Base-by-base conservation (phyloP, 1,284 basidiomycete species). In the Fistulina hepatica region DNA sequence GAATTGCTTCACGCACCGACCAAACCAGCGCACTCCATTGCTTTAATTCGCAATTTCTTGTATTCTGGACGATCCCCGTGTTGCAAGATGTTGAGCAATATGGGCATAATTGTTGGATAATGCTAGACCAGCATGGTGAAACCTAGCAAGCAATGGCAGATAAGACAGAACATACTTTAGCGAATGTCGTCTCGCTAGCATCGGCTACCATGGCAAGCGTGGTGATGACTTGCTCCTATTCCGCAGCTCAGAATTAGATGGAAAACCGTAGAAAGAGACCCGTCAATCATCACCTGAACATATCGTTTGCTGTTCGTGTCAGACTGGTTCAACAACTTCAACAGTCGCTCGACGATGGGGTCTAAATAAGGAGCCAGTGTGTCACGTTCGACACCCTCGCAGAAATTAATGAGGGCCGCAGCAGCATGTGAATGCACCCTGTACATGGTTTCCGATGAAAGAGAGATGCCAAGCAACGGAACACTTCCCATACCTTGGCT, bases 401-500 rank as follows among this genome's bases (percentile, higher is more conserved):
- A 91, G 58, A 90, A 90, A 56, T 90, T 90, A 51, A 89, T 85
- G n/a, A 90, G 64, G 0, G 83, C 83, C 0, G 86, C 80, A 0
- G 84, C 83, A 0, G 86, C 83, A 48, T 91, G 88, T 0, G 83
- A 68, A 44, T 86, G 83, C 0, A 91, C 85, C 21, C 86, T 86
- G 48, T 22, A 15, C 20, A 11, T n/a, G 11, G 8, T 21, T 33
- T 32, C 42, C 33, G 42, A 44, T 27, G 25, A 6, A 7, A 19
- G 31, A 19, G 22, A 11, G 13, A 22, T 26, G 15, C 28, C 27
- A 20, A 32, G 8, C 20, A 25, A 25, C 32, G 37, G 24, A 25
- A 25, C 24, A n/a, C n/a, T 25, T 25, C 33, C 26, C 13, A 40
- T 12, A 84, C 84, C 81, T 60, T 32, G 81, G 65, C 50, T 86